These are phyloP conservation scores for Taiwanofungus camphoratus DNA, from an alignment of 1,284 basidiomycete species.

Conservation along the genomic window DNA sequence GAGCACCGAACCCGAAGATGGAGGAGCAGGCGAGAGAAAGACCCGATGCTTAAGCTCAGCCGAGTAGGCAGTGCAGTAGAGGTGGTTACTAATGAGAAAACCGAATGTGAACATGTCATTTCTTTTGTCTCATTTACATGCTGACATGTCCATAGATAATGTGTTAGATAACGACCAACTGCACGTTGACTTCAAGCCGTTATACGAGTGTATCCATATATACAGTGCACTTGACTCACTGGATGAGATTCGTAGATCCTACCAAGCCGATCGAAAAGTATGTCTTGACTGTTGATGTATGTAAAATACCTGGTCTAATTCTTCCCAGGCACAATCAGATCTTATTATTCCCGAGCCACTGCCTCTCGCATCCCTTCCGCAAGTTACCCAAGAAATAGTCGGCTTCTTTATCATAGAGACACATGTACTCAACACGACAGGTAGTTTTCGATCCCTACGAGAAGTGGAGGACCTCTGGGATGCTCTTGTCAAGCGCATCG, in stretches of 20 bases:
- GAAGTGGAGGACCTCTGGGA: constrained; percentile 99
- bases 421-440: constrained; percentile 86
- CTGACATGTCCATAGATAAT: constrained; percentile 53
- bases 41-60: constrained; percentile 67
- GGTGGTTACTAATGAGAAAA: constrained; percentile 88
- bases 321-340: constrained; percentile 84
- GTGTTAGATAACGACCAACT: constrained; percentile 89
- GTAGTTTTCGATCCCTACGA: constrained; percentile 78
- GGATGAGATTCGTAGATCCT: constrained; percentile 85
- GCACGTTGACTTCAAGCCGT: constrained; percentile 87
- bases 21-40: constrained; percentile 76
- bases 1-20: constrained; percentile 80
- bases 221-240: constrained; percentile 88
- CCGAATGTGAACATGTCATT: constrained; percentile 70
- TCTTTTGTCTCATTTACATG: constrained; percentile 4
- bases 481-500: constrained; percentile 75
- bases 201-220: constrained; percentile 98
- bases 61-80: constrained; percentile 95
- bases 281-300: constrained; percentile 9
- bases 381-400: constrained; percentile 89
- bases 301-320: constrained; percentile 2
- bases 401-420: constrained; percentile 98
- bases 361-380: constrained; percentile 40
- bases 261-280: constrained; percentile 94
- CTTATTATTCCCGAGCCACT: constrained; percentile 81